Conservation (phyloP, 441 rosid species). For the Aleurites moluccanus region DNA sequence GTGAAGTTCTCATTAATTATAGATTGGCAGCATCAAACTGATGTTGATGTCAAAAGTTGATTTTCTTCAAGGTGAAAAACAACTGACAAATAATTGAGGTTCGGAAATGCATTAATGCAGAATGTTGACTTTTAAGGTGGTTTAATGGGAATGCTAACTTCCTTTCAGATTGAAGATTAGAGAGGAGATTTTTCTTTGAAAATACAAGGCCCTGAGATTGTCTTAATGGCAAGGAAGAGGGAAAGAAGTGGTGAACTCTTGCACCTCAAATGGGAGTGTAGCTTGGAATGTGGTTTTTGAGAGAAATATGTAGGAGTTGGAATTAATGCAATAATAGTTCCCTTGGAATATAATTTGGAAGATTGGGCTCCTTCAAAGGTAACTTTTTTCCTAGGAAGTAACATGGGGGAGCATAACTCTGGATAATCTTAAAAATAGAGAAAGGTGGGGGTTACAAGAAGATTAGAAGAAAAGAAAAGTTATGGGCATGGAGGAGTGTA, state of each 20-base stretch:
- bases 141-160: not conserved
- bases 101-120: not conserved
- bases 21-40: not conserved
- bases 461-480: not conserved
- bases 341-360: not conserved
- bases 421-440: too few relatives aligned
- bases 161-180: not conserved
- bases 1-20: not conserved
- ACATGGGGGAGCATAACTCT: not conserved
- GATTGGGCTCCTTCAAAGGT: not conserved
- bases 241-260: not conserved
- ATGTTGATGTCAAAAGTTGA: not conserved
- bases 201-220: not conserved
- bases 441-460: not conserved
- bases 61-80: not conserved
- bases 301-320: not conserved
- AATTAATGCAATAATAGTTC: not conserved
- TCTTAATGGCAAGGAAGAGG: not conserved
- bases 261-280: not conserved
- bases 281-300: not conserved
- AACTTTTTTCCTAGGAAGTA: not conserved
- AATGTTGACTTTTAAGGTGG: not conserved
- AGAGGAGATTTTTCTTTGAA: not conserved
- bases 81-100: not conserved
- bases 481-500: not conserved